Percentiles rank a stretch among this genome's conserved stretches.
Evolutionary conservation across 352 stramenopile species (phyloP).

Genomic region (Phytopythium ostracodes): DNA sequence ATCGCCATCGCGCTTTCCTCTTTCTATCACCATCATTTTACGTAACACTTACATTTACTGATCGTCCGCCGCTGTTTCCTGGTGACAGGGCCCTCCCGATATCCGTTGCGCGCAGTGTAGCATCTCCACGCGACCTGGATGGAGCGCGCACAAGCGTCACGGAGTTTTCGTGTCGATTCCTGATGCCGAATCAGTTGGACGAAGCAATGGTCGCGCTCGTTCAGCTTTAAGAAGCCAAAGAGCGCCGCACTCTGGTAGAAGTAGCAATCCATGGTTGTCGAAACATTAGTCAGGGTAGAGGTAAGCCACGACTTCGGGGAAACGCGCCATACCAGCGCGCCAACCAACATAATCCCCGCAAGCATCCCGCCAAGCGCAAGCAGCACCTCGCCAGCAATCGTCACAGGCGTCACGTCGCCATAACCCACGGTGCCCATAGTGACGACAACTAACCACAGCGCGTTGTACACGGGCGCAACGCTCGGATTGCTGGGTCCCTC

Average conservation of each 20-base stretch:
- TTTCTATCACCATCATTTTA: background rate
- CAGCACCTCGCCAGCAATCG: slow-evolving; percentile 48
- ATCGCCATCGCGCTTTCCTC: too few relatives aligned
- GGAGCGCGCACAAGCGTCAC: slow-evolving; percentile 42
- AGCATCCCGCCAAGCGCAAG: slow-evolving; percentile 67
- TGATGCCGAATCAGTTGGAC: slow-evolving; percentile 46
- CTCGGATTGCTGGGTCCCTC: slow-evolving; percentile 59
- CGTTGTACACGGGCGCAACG: slow-evolving; percentile 53
- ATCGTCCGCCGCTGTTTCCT: slow-evolving; percentile 5
- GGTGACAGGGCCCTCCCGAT: background rate
- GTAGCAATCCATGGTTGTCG: background rate
- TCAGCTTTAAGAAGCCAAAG: slow-evolving; percentile 50
- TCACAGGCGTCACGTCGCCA: slow-evolving; percentile 55
- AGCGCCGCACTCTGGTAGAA: slow-evolving; percentile 54
- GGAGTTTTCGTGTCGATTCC: slow-evolving; percentile 33
- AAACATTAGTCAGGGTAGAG: background rate
- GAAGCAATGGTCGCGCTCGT: slow-evolving; percentile 57
- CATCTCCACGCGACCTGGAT: slow-evolving; percentile 60
- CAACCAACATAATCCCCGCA: slow-evolving; percentile 62
- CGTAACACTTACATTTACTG: slow-evolving; percentile 21
- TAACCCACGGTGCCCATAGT: slow-evolving; percentile 80
- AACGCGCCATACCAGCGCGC: slow-evolving; percentile 43
- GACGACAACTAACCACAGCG: slow-evolving; percentile 65
- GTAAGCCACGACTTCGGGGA: background rate
- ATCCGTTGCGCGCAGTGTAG: slow-evolving; percentile 11